A percentile compares a stretch with the other conserved stretches of the same genome.
Evolutionary conservation across 2,329 filamentous ascomycete genomes (phyloP).

Genomic region (Cercospora berteroae): DNA sequence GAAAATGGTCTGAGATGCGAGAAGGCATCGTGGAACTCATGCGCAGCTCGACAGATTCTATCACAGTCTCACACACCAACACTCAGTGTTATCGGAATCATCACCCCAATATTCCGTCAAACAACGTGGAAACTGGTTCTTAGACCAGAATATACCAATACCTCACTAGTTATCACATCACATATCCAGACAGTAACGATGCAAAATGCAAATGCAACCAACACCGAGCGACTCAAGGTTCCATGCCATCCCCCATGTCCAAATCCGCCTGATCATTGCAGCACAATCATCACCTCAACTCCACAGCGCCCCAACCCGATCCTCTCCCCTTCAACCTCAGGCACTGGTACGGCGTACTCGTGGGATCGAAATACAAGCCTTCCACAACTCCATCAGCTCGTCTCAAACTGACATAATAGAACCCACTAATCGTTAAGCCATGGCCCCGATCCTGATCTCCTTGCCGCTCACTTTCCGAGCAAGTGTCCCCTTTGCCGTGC

Average conservation of each 20-base stretch:
- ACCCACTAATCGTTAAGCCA: slow-evolving; percentile 54
- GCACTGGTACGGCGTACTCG: slow-evolving; percentile 54
- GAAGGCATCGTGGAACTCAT: not conserved
- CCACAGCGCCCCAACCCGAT: slow-evolving; percentile 42
- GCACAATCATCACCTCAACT: slow-evolving; percentile 36
- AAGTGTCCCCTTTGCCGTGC: slow-evolving; percentile 33
- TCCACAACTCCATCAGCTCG: slow-evolving; percentile 49
- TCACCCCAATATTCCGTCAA: not conserved
- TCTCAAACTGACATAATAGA: slow-evolving; percentile 54
- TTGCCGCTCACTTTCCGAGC: slow-evolving; percentile 24
- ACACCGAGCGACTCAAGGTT: not conserved
- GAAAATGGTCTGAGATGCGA: not conserved
- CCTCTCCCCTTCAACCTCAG: slow-evolving; percentile 45
- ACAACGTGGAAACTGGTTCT: not conserved
- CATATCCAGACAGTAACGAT: not conserved
- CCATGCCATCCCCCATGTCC: not conserved
- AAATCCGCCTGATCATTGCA: not conserved
- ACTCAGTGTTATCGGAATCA: not conserved
- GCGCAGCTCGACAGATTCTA: not conserved
- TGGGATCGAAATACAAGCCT: slow-evolving; percentile 56
- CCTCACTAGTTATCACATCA: not conserved
- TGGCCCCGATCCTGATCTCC: slow-evolving; percentile 39
- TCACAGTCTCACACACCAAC: too few species aligned
- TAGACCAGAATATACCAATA: not conserved
- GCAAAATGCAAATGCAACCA: not conserved